Evolutionary conservation across 2,329 filamentous ascomycete species (phyloP).

Genomic region (Alternaria infectoria): DNA sequence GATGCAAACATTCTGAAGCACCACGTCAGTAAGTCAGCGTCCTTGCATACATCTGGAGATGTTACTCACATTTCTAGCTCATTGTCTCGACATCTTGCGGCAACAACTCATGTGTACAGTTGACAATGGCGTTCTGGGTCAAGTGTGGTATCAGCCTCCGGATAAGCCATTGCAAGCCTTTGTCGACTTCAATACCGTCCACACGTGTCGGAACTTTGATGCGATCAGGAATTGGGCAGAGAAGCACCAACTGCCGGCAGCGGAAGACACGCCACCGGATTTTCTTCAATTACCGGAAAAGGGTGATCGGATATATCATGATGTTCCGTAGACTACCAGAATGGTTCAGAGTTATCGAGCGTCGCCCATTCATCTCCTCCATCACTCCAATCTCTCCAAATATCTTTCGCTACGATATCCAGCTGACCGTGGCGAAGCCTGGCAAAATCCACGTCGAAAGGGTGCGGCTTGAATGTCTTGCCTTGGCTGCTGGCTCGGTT

Average conservation of each 20-base stretch:
- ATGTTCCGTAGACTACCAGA: constrained; percentile 5
- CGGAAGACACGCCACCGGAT: constrained; percentile 35
- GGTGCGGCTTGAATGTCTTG: not conserved
- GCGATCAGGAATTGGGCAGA: constrained; percentile 62
- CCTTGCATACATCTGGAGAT: not conserved
- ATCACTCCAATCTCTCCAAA: constrained; percentile 19
- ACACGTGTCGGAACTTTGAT: constrained; percentile 65
- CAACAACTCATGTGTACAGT: constrained; percentile 69
- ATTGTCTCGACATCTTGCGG: constrained; percentile 67
- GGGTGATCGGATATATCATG: constrained; percentile 38
- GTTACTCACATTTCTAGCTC: constrained; percentile 39
- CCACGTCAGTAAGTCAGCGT: constrained; percentile 63
- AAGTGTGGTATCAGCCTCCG: constrained; percentile 64
- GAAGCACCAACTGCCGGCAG: constrained; percentile 55
- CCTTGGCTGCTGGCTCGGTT: not conserved
- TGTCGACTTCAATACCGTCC: constrained; percentile 67
- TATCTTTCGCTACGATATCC: constrained; percentile 12
- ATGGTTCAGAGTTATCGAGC: constrained; percentile 11
- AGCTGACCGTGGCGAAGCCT: constrained; percentile 5
- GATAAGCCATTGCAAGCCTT: constrained; percentile 58
- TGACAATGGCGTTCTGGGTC: constrained; percentile 65
- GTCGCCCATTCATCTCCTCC: constrained; percentile 16
- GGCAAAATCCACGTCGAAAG: constrained; percentile 20
- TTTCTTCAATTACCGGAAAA: constrained; percentile 51
- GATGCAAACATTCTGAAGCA: constrained; percentile 59